Percentiles rank a stretch among this genome's conserved stretches.
phyloP scores from a whole-genome alignment of 768 basidiomycete genomes.

The Phaeolepiota aurea region DNA sequence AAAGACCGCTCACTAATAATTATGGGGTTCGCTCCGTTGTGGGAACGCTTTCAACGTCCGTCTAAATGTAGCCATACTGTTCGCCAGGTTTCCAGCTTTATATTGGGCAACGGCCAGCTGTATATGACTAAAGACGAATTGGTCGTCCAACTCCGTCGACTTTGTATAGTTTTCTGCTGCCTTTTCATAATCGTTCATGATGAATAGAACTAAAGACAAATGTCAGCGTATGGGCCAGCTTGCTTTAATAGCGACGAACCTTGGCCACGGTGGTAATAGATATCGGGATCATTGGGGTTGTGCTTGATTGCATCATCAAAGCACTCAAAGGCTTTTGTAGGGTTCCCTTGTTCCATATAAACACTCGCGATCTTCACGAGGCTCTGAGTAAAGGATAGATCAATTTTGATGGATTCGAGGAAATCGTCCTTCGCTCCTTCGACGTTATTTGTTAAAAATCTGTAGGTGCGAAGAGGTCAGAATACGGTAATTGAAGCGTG shows the following conservation, averaged over 20 bases:
- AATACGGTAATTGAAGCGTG: slow-evolving; percentile 14
- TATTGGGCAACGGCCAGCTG: slow-evolving; percentile 97
- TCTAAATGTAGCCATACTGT: slow-evolving; percentile 88
- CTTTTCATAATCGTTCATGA: slow-evolving; percentile 80
- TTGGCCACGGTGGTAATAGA: slow-evolving; percentile 98
- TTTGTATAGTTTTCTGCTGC: slow-evolving; percentile 90
- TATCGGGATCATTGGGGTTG: slow-evolving; percentile 84
- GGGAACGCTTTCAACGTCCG: slow-evolving; percentile 81
- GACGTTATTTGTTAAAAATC: slow-evolving; percentile 86
- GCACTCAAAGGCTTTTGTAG: slow-evolving; percentile 75
- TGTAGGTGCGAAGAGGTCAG: slow-evolving; percentile 15
- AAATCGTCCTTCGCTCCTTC: slow-evolving; percentile 78
- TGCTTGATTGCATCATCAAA: slow-evolving; percentile 85
- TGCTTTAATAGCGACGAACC: too few species aligned
- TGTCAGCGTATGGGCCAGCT: too few species aligned
- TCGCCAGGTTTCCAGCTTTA: slow-evolving; percentile 71
- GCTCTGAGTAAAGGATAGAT: slow-evolving; percentile 71
- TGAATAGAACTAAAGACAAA: slow-evolving; percentile 73
- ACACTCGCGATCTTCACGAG: slow-evolving; percentile 96
- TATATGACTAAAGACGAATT: slow-evolving; percentile 95
- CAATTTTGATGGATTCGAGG: slow-evolving; percentile 61
- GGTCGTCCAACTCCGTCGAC: slow-evolving; percentile 77
- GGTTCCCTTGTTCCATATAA: slow-evolving; percentile 90
- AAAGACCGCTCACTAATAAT: slow-evolving; percentile 78
- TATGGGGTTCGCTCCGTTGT: slow-evolving; percentile 78